These are phyloP conservation scores for Pleurotus sapidus DNA, from an alignment of 768 basidiomycete genomes.

Conservation along the genomic window DNA sequence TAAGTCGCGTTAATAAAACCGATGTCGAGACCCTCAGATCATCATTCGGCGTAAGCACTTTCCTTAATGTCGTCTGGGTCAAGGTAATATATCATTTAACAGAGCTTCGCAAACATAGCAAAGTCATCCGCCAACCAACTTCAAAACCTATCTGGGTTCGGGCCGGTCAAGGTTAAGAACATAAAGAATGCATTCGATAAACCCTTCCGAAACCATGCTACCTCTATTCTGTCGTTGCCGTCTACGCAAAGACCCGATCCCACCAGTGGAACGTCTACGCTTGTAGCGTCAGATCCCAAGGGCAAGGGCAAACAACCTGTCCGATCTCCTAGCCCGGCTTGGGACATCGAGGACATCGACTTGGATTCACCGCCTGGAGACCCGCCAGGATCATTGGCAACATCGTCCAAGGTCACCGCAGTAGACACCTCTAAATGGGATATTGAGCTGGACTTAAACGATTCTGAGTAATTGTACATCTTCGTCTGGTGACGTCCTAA, in stretches of 20 bases:
- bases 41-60: constrained; percentile 78
- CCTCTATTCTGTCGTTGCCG: constrained; percentile 38
- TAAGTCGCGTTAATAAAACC: constrained; percentile 95
- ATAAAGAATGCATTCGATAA: constrained; percentile 89
- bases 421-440: constrained; percentile 64
- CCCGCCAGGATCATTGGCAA: constrained; percentile 5
- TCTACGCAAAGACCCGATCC: constrained; percentile 19
- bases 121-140: constrained; percentile 71
- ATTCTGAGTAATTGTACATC: neutral
- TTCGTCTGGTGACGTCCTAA: too few relatives aligned
- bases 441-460: constrained; percentile 58
- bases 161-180: constrained; percentile 89
- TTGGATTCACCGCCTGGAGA: neutral
- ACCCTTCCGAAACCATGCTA: constrained; percentile 73
- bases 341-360: neutral
- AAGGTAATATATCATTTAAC: neutral
- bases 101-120: constrained; percentile 88
- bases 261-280: constrained; percentile 2
- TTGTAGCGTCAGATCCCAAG: constrained; percentile 1
- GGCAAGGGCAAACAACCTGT: neutral
- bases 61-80: neutral
- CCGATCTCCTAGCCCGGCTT: neutral
- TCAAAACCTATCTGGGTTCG: constrained; percentile 86
- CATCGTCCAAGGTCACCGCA: neutral
- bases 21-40: constrained; percentile 91